Conservation (phyloP, 768 basidiomycete species). For the Strobilomyces dryophilus region DNA sequence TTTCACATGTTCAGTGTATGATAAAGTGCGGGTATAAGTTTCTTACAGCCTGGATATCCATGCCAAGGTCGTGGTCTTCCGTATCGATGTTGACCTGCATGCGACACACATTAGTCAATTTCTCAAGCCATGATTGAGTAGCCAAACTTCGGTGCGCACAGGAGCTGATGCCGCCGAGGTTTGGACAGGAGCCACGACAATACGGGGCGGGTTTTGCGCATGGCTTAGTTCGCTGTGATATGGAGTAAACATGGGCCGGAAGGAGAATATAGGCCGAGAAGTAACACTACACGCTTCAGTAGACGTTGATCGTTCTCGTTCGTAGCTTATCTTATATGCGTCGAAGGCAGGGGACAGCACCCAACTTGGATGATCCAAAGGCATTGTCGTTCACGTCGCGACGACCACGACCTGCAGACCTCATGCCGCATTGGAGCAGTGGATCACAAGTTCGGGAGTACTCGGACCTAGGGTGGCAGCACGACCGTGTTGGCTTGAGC, state of each 20-base stretch:
- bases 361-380: neutral
- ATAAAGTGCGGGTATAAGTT: too few species aligned
- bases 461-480: neutral
- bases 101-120: neutral
- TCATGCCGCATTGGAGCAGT: neutral
- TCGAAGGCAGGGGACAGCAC: neutral
- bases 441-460: neutral
- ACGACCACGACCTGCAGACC: neutral
- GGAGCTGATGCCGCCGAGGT: neutral
- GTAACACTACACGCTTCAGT: neutral
- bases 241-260: neutral
- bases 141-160: neutral
- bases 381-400: too few species aligned
- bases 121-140: neutral
- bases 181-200: neutral
- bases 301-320: neutral
- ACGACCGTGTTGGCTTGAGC: too few species aligned
- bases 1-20: too few species aligned
- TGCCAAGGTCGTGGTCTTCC: neutral
- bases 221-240: neutral
- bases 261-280: neutral
- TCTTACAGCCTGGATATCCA: too few species aligned
- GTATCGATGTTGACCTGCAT: neutral
- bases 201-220: neutral
- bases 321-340: neutral